Base-by-base conservation (phyloP, 345 rosid genomes). In the Hypericum perforatum region DNA sequence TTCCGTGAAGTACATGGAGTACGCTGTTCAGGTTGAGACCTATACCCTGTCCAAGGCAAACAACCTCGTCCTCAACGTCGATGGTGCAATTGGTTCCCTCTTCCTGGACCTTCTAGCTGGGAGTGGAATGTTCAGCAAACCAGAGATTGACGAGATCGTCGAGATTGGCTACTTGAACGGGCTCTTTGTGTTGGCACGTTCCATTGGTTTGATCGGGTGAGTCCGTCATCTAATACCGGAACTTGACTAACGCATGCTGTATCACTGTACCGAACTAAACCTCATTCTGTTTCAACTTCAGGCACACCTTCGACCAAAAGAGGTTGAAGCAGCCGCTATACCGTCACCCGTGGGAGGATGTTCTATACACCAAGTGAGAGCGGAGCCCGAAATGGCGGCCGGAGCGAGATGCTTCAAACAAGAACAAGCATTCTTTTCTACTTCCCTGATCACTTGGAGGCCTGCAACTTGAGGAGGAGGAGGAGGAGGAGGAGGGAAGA, bases 311-410 rank as follows among this genome's bases (percentile, higher is more conserved):
- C 8, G 96, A 92, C 64, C 95, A 88, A 75, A 88, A 88, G 95
- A 80, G 96, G 65, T 45, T 92, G 86, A 92, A 92, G 69, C 95
- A 88, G 69, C 97, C 98, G 44, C 78, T 88, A 15, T 92, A 83
- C 72, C 82, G 97, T 53, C 95, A 88, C 66, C 97, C 97, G 11
- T 88, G 96, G 98, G 98, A 88, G 68, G 98, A 92, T 67, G 96
- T 88, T 55, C 84, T 92, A 70, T 92, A 88, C 80, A 83, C 95
- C 77, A 92, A 88, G 90, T 92, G 69, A 84, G 69, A 84, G 11
- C 39, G 42, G 37, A 40, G 41, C 42, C 1, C 43, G 0, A 0
- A 9, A 22, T 29, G 38, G 64, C 61, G 48, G 46, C 5, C 37
- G 8, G 39, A 9, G 7, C 49, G 50, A 46, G 9, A 46, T 10